Conservation (phyloP, 108 stramenopile genomes). For the Mediolabrus comicus region DNA sequence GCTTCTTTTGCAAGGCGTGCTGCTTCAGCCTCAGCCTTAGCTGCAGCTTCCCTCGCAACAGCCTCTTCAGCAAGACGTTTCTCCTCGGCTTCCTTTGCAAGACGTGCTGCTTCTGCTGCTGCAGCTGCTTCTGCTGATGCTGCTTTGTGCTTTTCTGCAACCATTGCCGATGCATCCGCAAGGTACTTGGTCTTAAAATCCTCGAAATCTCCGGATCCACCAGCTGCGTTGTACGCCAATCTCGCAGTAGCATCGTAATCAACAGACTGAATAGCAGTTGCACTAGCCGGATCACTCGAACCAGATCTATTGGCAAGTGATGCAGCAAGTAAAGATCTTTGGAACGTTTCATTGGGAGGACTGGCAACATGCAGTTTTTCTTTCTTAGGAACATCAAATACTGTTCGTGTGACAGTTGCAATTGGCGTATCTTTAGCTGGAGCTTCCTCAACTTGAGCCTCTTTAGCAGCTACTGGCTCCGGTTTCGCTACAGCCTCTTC, state of each 20-base stretch:
- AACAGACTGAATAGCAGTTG: slow-evolving; percentile 5
- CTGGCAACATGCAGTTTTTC: neutral
- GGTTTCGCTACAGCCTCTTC: slow-evolving; percentile 2
- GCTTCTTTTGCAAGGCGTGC: slow-evolving; percentile 15
- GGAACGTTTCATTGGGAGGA: slow-evolving; percentile 1
- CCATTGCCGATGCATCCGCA: slow-evolving; percentile 10
- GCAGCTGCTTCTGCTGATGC: slow-evolving; percentile 1
- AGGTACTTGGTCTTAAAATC: slow-evolving; percentile 18
- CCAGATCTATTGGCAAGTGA: neutral
- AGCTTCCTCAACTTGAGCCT: neutral
- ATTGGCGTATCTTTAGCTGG: neutral
- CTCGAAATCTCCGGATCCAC: slow-evolving; percentile 6
- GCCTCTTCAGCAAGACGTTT: slow-evolving; percentile 7
- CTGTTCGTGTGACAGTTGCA: neutral
- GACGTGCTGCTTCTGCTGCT: slow-evolving; percentile 8
- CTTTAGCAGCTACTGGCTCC: neutral
- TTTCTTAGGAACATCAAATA: neutral
- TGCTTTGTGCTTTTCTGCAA: slow-evolving; percentile 7
- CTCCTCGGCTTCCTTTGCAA: slow-evolving; percentile 2
- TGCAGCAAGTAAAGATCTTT: slow-evolving; percentile 7
- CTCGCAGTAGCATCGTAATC: slow-evolving; percentile 36
- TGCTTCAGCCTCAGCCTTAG: slow-evolving; percentile 12
- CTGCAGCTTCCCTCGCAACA: neutral
- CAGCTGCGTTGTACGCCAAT: slow-evolving; percentile 18
- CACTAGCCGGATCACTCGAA: too few relatives aligned